Evolutionary conservation across 2,329 filamentous ascomycete genomes (phyloP).

Genomic region (Talaromyces atroroseus): DNA sequence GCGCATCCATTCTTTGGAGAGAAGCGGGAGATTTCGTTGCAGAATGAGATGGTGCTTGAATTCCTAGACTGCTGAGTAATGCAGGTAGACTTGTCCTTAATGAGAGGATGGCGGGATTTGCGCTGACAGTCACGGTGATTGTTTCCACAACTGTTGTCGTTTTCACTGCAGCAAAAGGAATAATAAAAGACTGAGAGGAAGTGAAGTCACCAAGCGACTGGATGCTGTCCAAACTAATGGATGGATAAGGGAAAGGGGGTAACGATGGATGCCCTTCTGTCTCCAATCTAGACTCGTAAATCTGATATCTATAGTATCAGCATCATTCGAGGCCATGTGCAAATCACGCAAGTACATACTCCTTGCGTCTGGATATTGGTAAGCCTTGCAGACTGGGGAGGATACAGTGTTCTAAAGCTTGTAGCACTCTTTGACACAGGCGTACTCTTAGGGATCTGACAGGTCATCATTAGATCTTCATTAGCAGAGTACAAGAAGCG

Average conservation of each 20-base stretch:
- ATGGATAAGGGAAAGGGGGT: constrained; percentile 9
- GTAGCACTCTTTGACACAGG: constrained; percentile 8
- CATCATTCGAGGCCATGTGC: not conserved
- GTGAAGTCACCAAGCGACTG: not conserved
- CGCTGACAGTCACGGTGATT: constrained; percentile 2
- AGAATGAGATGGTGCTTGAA: not conserved
- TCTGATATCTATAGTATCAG: constrained; percentile 17
- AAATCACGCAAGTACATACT: constrained; percentile 22
- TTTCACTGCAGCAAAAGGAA: not conserved
- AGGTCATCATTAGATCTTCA: too few species aligned
- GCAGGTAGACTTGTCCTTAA: not conserved
- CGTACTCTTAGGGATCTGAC: not conserved
- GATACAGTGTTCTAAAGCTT: constrained; percentile 32
- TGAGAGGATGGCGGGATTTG: not conserved
- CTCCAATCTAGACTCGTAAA: constrained; percentile 28
- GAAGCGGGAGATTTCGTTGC: not conserved
- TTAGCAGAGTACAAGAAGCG: not conserved
- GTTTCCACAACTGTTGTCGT: constrained; percentile 1
- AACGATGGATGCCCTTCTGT: constrained; percentile 24
- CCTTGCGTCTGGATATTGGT: constrained; percentile 23
- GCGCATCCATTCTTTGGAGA: constrained; percentile 24
- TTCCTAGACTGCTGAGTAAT: not conserved
- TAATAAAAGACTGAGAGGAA: not conserved
- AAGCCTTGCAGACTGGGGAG: constrained; percentile 26
- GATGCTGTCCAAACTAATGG: not conserved